Evolutionary conservation across 331 rosid species (phyloP), one percentile per base, ranked within the genome.

Genomic region (Quercus tomentella): DNA sequence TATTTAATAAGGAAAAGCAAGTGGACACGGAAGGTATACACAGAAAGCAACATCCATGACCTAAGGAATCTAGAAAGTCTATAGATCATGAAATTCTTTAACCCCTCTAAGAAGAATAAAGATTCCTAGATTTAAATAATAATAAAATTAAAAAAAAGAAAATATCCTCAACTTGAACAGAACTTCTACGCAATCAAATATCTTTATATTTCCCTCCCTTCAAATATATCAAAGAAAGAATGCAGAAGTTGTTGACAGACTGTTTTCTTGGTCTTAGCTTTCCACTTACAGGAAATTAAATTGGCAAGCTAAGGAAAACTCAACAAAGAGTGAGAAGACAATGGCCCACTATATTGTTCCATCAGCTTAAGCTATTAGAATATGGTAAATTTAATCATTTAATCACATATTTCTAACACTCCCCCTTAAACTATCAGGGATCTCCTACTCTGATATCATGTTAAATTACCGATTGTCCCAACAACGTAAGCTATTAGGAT

Each of bases 361-460:
- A 35, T 6, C 2, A 35, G 8, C 41, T 35, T 35, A 35, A 35
- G 9, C 41, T 35, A 35, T 35, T 6, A 35, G 2, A 35, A 35
- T 35, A 35, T 35, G 10, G 10, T 7, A 35, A 35, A 35, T 35
- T 35, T 35, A 35, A 7, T 35, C 0, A 35, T 35, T 35, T 35
- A 35, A 35, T 35, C 43, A 35, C 43, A 35, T 35, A 7, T 2
- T 7, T 35, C 43, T 6, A 35, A 35, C 2, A 35, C 0, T 35
- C 43, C 10, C 43, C 0, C 43, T 35, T 35, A 7, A 35, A 10
- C 10, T 35, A 35, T 35, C 2, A 35, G 2, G 7, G 37, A 35
- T 35, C 10, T 35, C 1, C 2, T 35, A 0, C 0, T 35, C 0
- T 35, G 43, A 35, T 35, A 35, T 0, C 10, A 35, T 35, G 1